Conservation (phyloP, 192 early-diverging fungal genomes). For the Linnemannia exigua region DNA sequence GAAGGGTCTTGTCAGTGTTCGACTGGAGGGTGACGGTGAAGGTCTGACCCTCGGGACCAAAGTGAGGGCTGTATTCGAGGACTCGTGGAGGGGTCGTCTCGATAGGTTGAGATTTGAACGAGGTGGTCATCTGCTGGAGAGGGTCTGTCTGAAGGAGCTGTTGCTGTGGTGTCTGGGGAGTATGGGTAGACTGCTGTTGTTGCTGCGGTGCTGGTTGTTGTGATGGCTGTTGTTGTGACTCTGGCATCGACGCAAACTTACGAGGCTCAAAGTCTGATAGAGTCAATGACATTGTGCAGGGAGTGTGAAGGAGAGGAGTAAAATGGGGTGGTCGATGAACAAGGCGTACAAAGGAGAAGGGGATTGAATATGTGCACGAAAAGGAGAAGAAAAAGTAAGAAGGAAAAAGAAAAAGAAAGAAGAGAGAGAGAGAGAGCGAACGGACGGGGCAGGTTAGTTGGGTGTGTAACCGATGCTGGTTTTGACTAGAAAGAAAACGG, state of each 20-base stretch:
- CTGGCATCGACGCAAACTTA: slow-evolving; percentile 44
- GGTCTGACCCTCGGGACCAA: slow-evolving; percentile 54
- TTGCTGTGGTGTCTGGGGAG: slow-evolving; percentile 12
- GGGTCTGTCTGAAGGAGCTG: slow-evolving; percentile 7
- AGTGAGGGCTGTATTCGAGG: slow-evolving; percentile 60
- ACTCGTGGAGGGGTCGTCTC: slow-evolving; percentile 40
- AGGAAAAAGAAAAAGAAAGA: background rate
- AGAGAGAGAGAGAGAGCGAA: background rate
- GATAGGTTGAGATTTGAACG: slow-evolving; percentile 12
- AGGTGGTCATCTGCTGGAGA: slow-evolving; percentile 9
- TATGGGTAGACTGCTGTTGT: slow-evolving; percentile 5
- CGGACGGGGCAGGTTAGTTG: slow-evolving; percentile 3
- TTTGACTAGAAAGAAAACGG: slow-evolving; percentile 2
- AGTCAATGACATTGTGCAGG: slow-evolving; percentile 1
- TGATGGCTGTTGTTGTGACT: slow-evolving; percentile 26
- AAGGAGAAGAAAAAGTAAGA: background rate
- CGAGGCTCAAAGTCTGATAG: slow-evolving; percentile 34
- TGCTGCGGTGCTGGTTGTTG: slow-evolving; percentile 11
- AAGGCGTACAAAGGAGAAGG: background rate
- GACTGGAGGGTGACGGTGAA: slow-evolving; percentile 58
- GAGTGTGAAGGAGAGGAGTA: background rate
- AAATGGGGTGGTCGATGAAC: background rate
- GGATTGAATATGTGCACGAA: background rate
- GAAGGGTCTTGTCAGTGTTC: slow-evolving; percentile 46
- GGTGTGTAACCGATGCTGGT: slow-evolving; percentile 1